phyloP scores from a whole-genome alignment of 176 grass and related monocot species.

The Eleusine coracana region DNA sequence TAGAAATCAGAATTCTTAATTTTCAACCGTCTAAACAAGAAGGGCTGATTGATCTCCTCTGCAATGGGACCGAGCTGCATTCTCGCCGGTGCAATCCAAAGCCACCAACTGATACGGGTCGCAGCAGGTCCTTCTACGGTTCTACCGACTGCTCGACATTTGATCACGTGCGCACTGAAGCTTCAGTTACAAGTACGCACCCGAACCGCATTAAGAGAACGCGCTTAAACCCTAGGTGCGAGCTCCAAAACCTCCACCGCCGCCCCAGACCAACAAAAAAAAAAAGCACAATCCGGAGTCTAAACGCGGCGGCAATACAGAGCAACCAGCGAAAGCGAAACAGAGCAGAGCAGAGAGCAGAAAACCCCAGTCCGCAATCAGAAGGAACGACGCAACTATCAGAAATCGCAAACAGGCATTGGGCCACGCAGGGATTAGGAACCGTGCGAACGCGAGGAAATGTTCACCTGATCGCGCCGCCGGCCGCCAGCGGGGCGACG shows the following conservation, averaged over 20 bases:
- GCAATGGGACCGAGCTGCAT: neutral
- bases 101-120: neutral
- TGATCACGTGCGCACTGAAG: neutral
- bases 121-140: neutral
- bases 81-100: neutral
- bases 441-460: neutral
- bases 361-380: neutral
- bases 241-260: neutral
- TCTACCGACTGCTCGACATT: neutral
- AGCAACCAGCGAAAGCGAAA: neutral
- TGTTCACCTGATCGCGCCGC: conserved; percentile 28
- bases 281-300: neutral
- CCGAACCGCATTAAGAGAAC: neutral
- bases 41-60: neutral
- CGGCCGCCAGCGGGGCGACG: neutral
- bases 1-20: neutral
- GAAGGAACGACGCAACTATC: neutral
- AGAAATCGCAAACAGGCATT: neutral
- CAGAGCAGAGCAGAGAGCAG: neutral
- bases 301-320: neutral
- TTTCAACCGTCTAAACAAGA: neutral
- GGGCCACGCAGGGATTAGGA: neutral
- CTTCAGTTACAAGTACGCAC: no score
- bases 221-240: conserved; percentile 12
- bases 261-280: neutral